phyloP scores from a whole-genome alignment of 345 rosid genomes.

The Mercurialis annua region DNA sequence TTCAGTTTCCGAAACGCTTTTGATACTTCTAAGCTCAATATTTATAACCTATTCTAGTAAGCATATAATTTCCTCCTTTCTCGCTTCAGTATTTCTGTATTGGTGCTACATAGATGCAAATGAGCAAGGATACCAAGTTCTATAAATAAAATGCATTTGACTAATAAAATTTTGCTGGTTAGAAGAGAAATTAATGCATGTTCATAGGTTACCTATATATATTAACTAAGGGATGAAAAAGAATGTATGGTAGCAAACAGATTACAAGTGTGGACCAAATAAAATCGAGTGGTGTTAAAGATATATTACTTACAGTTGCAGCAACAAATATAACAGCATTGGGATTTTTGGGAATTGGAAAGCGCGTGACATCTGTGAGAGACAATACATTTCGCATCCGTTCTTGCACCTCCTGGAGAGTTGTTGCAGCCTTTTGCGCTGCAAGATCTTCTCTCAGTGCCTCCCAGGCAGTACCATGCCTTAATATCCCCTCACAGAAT shows the following conservation, averaged over 20 bases:
- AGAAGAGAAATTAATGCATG: not conserved
- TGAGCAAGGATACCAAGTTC: not conserved
- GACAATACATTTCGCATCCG: slow-evolving; percentile 89
- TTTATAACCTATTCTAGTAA: too few species aligned
- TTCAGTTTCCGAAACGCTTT: too few species aligned
- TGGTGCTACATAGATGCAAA: too few species aligned
- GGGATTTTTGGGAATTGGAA: slow-evolving; percentile 85
- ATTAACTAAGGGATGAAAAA: not conserved
- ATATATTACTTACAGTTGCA: slow-evolving; percentile 80
- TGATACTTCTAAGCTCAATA: too few species aligned
- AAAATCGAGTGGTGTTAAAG: slow-evolving; percentile 3
- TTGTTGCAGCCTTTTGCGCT: slow-evolving; percentile 59
- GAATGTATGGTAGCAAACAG: not conserved
- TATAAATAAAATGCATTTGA: not conserved
- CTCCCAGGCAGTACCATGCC: slow-evolving; percentile 98
- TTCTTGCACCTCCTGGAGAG: slow-evolving; percentile 90
- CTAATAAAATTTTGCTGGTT: not conserved
- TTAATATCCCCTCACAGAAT: slow-evolving; percentile 92
- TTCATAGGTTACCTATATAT: not conserved
- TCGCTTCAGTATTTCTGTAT: too few species aligned
- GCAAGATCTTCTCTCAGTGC: slow-evolving; percentile 91
- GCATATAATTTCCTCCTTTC: too few species aligned
- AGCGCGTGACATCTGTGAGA: slow-evolving; percentile 97
- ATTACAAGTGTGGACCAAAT: not conserved
- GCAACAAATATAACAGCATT: slow-evolving; percentile 85